Evolutionary conservation across 2,329 filamentous ascomycete species (phyloP).

Genomic region (Thermothelomyces thermophilus): DNA sequence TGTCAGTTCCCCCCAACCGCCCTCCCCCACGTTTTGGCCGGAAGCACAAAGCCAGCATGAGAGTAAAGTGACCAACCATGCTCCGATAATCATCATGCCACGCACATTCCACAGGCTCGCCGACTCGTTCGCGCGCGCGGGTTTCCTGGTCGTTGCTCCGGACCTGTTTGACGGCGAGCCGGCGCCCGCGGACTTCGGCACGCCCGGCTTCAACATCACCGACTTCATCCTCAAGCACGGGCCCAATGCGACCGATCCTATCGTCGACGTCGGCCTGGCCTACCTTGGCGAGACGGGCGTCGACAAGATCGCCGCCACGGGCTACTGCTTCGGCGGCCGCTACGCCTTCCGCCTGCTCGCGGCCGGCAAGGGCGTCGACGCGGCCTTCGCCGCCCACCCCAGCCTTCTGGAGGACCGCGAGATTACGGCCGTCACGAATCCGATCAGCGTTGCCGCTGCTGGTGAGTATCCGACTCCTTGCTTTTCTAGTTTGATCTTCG

Average conservation of each 20-base stretch:
- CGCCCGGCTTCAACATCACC: slow-evolving; percentile 5
- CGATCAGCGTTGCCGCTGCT: slow-evolving; percentile 2
- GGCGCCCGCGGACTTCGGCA: slow-evolving; percentile 1
- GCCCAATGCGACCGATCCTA: slow-evolving; percentile 4
- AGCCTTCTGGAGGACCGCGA: slow-evolving; percentile 1
- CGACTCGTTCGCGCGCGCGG: slow-evolving; percentile 8
- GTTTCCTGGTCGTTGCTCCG: slow-evolving; percentile 4
- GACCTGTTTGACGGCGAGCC: slow-evolving; percentile 5
- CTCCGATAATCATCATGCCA: too few relatives aligned
- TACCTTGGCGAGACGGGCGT: slow-evolving; percentile 1
- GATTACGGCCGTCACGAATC: neutral
- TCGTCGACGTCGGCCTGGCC: neutral
- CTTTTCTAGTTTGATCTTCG: too few relatives aligned
- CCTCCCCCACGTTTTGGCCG: too few relatives aligned
- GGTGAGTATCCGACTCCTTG: neutral
- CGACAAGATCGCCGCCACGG: slow-evolving; percentile 1
- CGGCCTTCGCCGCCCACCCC: slow-evolving; percentile 6
- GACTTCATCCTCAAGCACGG: neutral
- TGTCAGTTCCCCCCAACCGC: neutral
- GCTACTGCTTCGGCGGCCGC: slow-evolving; percentile 8
- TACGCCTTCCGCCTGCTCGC: slow-evolving; percentile 10
- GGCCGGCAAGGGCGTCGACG: slow-evolving; percentile 1
- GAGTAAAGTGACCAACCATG: too few relatives aligned
- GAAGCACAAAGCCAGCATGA: too few relatives aligned
- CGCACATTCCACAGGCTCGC: slow-evolving; percentile 4